Conservation (phyloP, 1,284 basidiomycete species). For the Moesziomyces antarcticus region DNA sequence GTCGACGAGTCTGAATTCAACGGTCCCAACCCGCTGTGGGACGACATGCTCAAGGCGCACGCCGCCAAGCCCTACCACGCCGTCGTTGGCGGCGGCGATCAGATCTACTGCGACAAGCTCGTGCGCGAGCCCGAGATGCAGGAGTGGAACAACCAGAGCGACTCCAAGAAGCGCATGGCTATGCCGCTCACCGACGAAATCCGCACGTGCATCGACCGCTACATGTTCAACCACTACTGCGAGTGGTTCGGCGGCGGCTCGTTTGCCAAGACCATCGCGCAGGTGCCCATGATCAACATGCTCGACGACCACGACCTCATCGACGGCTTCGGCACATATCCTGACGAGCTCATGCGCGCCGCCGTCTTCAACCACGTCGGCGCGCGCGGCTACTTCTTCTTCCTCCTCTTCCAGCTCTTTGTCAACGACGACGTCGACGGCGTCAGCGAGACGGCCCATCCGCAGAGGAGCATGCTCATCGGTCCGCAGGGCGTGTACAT, state of each 20-base stretch:
- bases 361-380: constrained; percentile 63
- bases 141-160: constrained; percentile 80
- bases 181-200: constrained; percentile 81
- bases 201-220: constrained; percentile 80
- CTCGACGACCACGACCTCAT: constrained; percentile 78
- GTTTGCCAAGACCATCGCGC: constrained; percentile 89
- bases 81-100: constrained; percentile 77
- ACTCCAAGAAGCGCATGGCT: constrained; percentile 75
- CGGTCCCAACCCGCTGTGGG: constrained; percentile 78
- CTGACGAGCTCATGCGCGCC: constrained; percentile 61
- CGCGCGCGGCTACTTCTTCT: constrained; percentile 61
- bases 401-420: constrained; percentile 66
- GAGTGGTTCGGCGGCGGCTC: constrained; percentile 83
- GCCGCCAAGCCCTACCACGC: constrained; percentile 83
- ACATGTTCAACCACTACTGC: constrained; percentile 80
- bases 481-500: constrained; percentile 60
- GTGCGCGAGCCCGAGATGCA: constrained; percentile 71
- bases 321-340: constrained; percentile 87
- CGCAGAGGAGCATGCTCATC: constrained; percentile 56
- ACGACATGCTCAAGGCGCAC: constrained; percentile 86
- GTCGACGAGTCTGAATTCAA: constrained; percentile 69
- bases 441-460: constrained; percentile 38
- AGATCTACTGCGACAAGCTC: constrained; percentile 61
- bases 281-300: constrained; percentile 79
- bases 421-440: constrained; percentile 61